These are phyloP conservation scores for Exophiala calicioides DNA, from an alignment of 2,329 filamentous ascomycete genomes.

Conservation along the genomic window DNA sequence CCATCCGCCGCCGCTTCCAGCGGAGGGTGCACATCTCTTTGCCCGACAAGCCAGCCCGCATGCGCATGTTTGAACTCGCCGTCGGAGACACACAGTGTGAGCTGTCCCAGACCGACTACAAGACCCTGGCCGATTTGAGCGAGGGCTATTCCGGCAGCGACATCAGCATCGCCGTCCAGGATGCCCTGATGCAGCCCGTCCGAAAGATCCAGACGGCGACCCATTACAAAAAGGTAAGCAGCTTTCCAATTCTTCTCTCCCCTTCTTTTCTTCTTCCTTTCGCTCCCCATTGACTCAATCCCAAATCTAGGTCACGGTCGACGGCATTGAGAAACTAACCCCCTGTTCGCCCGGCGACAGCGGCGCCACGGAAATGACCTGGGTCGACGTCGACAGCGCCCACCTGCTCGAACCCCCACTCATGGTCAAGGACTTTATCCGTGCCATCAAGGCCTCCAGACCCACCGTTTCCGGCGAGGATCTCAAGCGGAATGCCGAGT, in stretches of 20 bases:
- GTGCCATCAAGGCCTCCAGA: conserved; percentile 82
- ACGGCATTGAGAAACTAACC: conserved; percentile 63
- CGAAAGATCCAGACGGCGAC: conserved; percentile 96
- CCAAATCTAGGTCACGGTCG: conserved; percentile 63
- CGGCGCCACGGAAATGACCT: conserved; percentile 88
- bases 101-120: conserved; percentile 74
- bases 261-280: background rate
- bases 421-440: conserved; percentile 86
- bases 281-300: conserved; percentile 12
- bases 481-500: conserved; percentile 79
- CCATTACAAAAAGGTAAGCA: conserved; percentile 85
- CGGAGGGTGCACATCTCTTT: conserved; percentile 92
- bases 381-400: conserved; percentile 82
- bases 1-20: conserved; percentile 94
- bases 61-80: conserved; percentile 92
- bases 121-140: conserved; percentile 74
- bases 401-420: conserved; percentile 83
- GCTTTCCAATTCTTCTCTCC: too few species aligned
- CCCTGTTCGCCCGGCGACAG: conserved; percentile 91
- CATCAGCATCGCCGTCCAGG: conserved; percentile 93
- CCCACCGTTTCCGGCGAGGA: conserved; percentile 91
- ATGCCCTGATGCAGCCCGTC: conserved; percentile 95
- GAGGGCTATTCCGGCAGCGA: conserved; percentile 96
- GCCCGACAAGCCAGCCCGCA: conserved; percentile 81
- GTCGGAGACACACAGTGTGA: conserved; percentile 92